These are phyloP conservation scores for Botrytis deweyae DNA, from an alignment of 2,329 filamentous ascomycete genomes.

Conservation along the genomic window DNA sequence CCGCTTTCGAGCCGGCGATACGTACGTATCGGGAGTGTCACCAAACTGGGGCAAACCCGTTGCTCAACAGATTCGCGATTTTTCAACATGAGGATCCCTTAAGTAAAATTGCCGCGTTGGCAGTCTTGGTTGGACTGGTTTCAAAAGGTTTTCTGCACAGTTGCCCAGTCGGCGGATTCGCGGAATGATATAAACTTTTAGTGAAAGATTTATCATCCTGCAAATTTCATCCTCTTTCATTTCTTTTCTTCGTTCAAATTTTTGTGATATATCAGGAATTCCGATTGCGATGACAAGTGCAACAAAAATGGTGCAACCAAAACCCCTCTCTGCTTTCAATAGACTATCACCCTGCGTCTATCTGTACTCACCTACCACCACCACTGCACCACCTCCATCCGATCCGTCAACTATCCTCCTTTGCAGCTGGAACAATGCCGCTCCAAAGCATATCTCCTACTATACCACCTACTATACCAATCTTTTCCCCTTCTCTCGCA, in stretches of 20 bases:
- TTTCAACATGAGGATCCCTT: not conserved
- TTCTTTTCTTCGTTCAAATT: not conserved
- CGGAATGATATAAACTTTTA: not conserved
- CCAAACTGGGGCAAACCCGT: not conserved
- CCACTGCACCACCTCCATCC: not conserved
- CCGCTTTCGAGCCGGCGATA: conserved; percentile 4
- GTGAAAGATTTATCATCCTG: not conserved
- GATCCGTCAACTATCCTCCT: conserved; percentile 47
- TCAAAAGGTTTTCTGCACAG: no score
- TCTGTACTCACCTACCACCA: conserved; percentile 28
- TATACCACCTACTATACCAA: conserved; percentile 53
- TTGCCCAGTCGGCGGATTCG: not conserved
- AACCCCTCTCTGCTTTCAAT: conserved; percentile 32
- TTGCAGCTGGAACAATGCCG: conserved; percentile 58
- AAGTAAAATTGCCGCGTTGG: not conserved
- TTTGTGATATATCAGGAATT: not conserved
- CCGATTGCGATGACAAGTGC: not conserved
- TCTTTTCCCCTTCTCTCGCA: conserved; percentile 51
- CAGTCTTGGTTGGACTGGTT: not conserved
- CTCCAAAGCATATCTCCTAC: conserved; percentile 55
- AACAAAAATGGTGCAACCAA: conserved; percentile 15
- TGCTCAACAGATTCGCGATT: not conserved
- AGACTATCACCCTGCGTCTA: conserved; percentile 29
- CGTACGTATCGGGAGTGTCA: not conserved
- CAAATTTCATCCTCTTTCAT: not conserved